phyloP scores from a whole-genome alignment of 768 basidiomycete species.

The Trametes cinnabarina region DNA sequence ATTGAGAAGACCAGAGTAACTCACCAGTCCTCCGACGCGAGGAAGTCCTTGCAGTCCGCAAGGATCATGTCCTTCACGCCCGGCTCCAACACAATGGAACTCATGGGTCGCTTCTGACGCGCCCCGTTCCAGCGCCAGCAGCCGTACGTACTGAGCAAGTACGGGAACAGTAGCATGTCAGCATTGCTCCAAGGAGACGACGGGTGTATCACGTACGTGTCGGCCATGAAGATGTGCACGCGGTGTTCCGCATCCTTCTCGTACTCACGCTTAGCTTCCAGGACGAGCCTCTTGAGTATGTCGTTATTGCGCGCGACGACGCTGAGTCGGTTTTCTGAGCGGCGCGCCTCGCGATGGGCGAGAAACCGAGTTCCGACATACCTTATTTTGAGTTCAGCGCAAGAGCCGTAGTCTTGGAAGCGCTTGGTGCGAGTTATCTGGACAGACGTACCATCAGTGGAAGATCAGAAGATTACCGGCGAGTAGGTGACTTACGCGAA shows the following conservation, averaged over 20 bases:
- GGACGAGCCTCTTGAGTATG: constrained; percentile 80
- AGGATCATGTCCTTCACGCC: constrained; percentile 90
- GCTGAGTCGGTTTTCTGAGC: constrained; percentile 38
- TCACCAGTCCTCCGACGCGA: constrained; percentile 82
- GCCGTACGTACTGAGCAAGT: constrained; percentile 52
- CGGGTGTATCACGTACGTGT: constrained; percentile 60
- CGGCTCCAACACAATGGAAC: constrained; percentile 87
- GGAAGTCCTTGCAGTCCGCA: constrained; percentile 81
- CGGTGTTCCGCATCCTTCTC: constrained; percentile 90
- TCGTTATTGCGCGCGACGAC: constrained; percentile 88
- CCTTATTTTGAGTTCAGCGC: constrained; percentile 79
- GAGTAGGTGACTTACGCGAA: constrained; percentile 53
- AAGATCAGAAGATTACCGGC: constrained; percentile 11
- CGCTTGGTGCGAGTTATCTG: constrained; percentile 82
- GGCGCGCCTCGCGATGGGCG: constrained; percentile 15
- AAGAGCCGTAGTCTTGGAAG: constrained; percentile 73
- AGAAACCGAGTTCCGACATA: constrained; percentile 28
- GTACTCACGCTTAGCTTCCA: constrained; percentile 85
- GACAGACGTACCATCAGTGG: constrained; percentile 15
- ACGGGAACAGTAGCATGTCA: constrained; percentile 19
- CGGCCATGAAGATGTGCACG: constrained; percentile 86
- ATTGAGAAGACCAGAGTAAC: constrained; percentile 32
- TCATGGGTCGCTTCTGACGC: constrained; percentile 86
- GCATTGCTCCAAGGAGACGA: constrained; percentile 4
- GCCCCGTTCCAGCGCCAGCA: constrained; percentile 91